These are phyloP conservation scores for Nakataea oryzae DNA, from an alignment of 2,329 filamentous ascomycete genomes.

Conservation along the genomic window DNA sequence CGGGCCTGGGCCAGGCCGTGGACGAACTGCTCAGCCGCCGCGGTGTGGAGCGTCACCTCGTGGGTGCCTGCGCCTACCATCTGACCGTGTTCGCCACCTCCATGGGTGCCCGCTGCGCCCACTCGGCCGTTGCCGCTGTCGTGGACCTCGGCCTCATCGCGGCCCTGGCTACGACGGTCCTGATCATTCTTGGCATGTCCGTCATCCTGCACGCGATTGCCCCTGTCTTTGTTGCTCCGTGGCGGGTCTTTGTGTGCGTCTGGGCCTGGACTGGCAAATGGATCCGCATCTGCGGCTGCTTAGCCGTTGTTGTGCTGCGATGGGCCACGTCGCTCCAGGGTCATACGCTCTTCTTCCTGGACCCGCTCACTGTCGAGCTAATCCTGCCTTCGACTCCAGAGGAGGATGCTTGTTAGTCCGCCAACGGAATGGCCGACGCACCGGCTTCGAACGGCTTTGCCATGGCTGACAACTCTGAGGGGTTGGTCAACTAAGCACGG, in stretches of 20 bases:
- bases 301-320: not conserved
- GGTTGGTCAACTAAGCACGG: not conserved
- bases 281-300: not conserved
- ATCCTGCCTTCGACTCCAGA: not conserved
- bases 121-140: not conserved
- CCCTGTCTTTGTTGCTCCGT: not conserved
- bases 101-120: not conserved
- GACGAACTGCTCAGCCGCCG: not conserved
- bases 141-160: not conserved
- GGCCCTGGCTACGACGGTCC: not conserved
- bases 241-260: not conserved
- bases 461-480: too few relatives aligned
- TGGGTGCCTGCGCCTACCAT: not conserved
- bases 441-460: not conserved
- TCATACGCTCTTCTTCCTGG: not conserved
- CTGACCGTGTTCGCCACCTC: not conserved
- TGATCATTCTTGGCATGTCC: not conserved
- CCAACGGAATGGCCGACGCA: not conserved
- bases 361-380: not conserved
- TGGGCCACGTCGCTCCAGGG: not conserved
- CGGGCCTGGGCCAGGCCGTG: not conserved
- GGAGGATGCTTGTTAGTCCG: not conserved
- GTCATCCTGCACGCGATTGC: not conserved
- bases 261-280: not conserved
- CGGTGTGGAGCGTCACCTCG: not conserved